Base-by-base conservation (phyloP, 805 yeast genomes). In the Phaffomyces thermotolerans region DNA sequence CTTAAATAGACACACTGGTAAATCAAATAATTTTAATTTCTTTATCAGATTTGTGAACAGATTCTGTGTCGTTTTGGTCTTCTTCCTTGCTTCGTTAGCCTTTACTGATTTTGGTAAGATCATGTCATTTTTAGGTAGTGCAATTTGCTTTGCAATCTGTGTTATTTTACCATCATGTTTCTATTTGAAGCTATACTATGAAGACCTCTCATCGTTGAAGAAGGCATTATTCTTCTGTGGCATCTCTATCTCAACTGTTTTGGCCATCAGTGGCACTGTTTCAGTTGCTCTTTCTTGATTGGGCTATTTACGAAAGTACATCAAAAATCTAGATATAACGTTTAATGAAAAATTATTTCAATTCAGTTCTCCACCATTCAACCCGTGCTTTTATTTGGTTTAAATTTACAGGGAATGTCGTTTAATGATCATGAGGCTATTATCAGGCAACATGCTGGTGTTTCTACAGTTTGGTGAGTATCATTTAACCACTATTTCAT, bases 101-200 rank as follows among this genome's bases (percentile, higher is more conserved):
- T 72, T 84, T 56, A 83, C 87, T 1, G 78, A 81, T 48, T 86
- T 85, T 60, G 95, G 86, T 46, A 72, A 72, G 45, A 74, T 86
- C 41, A 79, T 86, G 69, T 81, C 90, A 1, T 71, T 86, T 39
- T 58, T 84, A 50, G 95, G 95, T 2, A 70, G 85, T 25, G 73
- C 84, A 3, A 75, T 86, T 45, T 84, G 93, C 52, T 79, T 82
- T 56, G 71, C 82, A 4, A 77, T 85, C 35, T 85, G 95, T 59
- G 67, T 85, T 42, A 76, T 84, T 3, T 71, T 80, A 32, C 95
- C 95, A 3, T 60, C 82, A 12, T 55, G 72, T 10, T 85, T 85
- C 60, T 83, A 86, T 60, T 57, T 79, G 41, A 71, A 66, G 51
- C 59, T 79, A 20, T 75, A 71, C 56, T 58, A 59, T 4, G 51